Conservation (phyloP, 2,329 filamentous ascomycete genomes). For the Neobulgaria alba region DNA sequence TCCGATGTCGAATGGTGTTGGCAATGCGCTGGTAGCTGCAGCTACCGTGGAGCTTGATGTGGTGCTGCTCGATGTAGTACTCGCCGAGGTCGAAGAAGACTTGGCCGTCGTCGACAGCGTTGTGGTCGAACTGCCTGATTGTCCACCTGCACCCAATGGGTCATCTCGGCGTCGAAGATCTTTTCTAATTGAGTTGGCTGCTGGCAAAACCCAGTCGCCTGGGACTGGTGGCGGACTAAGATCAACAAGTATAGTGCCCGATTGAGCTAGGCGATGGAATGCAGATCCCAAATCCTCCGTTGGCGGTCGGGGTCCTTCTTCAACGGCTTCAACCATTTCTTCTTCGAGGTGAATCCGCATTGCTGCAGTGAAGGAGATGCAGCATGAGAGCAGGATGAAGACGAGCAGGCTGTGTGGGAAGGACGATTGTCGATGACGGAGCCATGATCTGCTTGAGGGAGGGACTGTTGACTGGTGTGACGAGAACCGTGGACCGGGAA, state of each 20-base stretch:
- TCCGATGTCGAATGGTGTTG: slow-evolving; percentile 58
- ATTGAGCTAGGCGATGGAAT: slow-evolving; percentile 21
- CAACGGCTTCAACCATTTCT: slow-evolving; percentile 19
- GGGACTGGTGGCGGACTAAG: slow-evolving; percentile 14
- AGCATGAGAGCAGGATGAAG: slow-evolving; percentile 20
- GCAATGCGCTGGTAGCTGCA: slow-evolving; percentile 37
- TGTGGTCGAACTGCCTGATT: neutral
- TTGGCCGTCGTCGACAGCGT: neutral
- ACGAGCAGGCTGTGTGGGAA: slow-evolving; percentile 6
- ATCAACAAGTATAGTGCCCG: slow-evolving; percentile 27
- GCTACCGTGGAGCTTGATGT: slow-evolving; percentile 14
- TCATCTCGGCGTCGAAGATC: neutral
- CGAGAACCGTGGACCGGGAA: slow-evolving; percentile 7
- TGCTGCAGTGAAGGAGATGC: slow-evolving; percentile 19
- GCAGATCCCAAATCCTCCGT: slow-evolving; percentile 17
- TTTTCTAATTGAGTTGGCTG: slow-evolving; percentile 11
- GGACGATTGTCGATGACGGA: slow-evolving; percentile 6
- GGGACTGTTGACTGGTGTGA: slow-evolving; percentile 17
- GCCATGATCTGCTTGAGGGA: slow-evolving; percentile 1
- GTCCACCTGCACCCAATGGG: neutral
- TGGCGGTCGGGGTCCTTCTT: slow-evolving; percentile 5
- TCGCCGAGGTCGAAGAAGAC: slow-evolving; percentile 6
- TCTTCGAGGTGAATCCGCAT: slow-evolving; percentile 18
- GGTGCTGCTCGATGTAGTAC: slow-evolving; percentile 4
- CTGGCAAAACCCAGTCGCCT: neutral